These are phyloP conservation scores for Komagataella phaffii DNA, from an alignment of 805 yeast species.

Conservation along the genomic window DNA sequence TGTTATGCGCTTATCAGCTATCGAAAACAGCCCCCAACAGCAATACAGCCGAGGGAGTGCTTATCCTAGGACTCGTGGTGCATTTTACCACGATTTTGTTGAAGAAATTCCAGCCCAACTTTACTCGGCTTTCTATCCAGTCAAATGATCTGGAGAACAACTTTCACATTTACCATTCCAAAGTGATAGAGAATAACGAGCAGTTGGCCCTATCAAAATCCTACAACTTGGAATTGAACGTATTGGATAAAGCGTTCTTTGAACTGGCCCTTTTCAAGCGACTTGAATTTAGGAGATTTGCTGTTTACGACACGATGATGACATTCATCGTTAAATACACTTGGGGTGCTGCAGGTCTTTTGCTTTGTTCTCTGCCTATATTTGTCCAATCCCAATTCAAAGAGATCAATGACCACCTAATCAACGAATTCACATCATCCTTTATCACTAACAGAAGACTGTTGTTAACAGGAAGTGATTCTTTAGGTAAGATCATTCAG, in stretches of 20 bases:
- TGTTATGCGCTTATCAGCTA: slow-evolving; percentile 70
- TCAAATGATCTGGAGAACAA: slow-evolving; percentile 76
- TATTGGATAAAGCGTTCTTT: slow-evolving; percentile 69
- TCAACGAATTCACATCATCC: slow-evolving; percentile 37
- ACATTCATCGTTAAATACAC: slow-evolving; percentile 82
- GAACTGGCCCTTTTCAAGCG: slow-evolving; percentile 67
- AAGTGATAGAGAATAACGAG: slow-evolving; percentile 66
- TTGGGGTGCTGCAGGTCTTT: slow-evolving; percentile 93
- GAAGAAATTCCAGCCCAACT: slow-evolving; percentile 77
- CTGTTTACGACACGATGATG: slow-evolving; percentile 74
- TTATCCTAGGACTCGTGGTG: slow-evolving; percentile 67
- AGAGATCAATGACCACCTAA: slow-evolving; percentile 25
- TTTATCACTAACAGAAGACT: slow-evolving; percentile 83
- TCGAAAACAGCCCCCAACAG: slow-evolving; percentile 51
- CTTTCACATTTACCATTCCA: slow-evolving; percentile 71
- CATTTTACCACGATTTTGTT: slow-evolving; percentile 67
- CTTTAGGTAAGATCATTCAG: slow-evolving; percentile 76
- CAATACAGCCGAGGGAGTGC: slow-evolving; percentile 57
- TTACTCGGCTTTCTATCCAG: slow-evolving; percentile 65
- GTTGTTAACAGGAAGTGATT: slow-evolving; percentile 72
- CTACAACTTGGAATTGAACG: slow-evolving; percentile 63
- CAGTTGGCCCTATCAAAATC: slow-evolving; percentile 83
- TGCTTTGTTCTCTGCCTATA: slow-evolving; percentile 79
- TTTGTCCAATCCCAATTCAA: slow-evolving; percentile 27
- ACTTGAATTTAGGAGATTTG: slow-evolving; percentile 57